Percentiles rank a stretch among this genome's conserved stretches.
phyloP scores from a whole-genome alignment of 2,329 filamentous ascomycete species.

The Cladophialophora carrionii region DNA sequence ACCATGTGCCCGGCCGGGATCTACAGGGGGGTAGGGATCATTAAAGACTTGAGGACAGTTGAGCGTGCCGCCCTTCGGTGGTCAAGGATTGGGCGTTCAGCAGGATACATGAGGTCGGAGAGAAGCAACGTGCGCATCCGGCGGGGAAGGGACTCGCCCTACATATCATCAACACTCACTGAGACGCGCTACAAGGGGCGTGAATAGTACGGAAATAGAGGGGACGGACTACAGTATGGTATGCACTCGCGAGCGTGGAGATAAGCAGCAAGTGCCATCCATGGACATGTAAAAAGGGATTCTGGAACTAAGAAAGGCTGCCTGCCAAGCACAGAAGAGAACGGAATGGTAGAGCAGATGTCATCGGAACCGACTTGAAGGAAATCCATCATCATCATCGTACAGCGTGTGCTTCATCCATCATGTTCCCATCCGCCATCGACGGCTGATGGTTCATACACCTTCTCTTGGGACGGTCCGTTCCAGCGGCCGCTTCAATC shows the following conservation, averaged over 20 bases:
- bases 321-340: not conserved
- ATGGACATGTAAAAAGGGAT: not conserved
- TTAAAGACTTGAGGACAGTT: not conserved
- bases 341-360: not conserved
- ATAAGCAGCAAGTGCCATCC: not conserved
- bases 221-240: not conserved
- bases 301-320: not conserved
- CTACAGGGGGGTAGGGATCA: not conserved
- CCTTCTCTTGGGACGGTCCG: not conserved
- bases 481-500: conserved; percentile 30
- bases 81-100: not conserved
- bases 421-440: not conserved
- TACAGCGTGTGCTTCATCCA: not conserved
- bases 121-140: not conserved
- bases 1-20: not conserved
- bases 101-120: not conserved
- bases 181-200: not conserved
- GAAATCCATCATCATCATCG: not conserved
- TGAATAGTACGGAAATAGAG: not conserved
- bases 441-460: not conserved
- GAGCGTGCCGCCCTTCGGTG: not conserved
- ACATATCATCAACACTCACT: not conserved
- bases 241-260: too few relatives aligned
- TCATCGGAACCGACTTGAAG: not conserved
- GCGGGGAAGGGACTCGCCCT: not conserved